Evolutionary conservation across 495 filamentous ascomycete species (phyloP).

Genomic region (Penicillium subrubescens): DNA sequence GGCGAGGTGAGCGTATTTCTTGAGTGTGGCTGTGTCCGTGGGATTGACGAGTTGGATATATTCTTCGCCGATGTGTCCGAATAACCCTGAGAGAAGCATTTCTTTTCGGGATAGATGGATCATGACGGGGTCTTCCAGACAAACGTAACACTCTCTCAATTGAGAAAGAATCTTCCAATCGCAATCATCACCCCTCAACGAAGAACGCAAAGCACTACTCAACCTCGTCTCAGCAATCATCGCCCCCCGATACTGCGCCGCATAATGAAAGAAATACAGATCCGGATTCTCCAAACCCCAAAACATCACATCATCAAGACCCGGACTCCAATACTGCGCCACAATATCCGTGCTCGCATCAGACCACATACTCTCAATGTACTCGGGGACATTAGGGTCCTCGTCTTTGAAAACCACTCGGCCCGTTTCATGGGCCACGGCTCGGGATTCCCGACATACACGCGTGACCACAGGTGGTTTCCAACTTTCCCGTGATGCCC

Average conservation of each 20-base stretch:
- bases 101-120: neutral
- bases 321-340: slow-evolving; percentile 1
- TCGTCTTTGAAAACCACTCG: neutral
- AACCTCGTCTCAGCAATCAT: neutral
- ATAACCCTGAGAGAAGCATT: neutral
- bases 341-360: slow-evolving; percentile 1
- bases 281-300: neutral
- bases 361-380: slow-evolving; percentile 4
- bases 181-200: too few species aligned
- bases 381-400: neutral
- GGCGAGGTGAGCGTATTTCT: slow-evolving; percentile 1
- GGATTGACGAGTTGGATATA: neutral
- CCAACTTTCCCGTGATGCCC: neutral
- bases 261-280: neutral
- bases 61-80: neutral
- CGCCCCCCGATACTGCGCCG: neutral
- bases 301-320: neutral
- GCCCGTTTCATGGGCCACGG: slow-evolving; percentile 1
- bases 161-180: neutral
- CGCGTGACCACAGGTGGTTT: neutral
- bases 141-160: neutral
- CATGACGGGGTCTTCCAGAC: neutral
- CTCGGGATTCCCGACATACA: neutral
- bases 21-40: neutral
- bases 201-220: neutral